Evolutionary conservation across 1,139 yeast genomes (phyloP), one percentile per base, ranked within the genome.

Genomic region (Candida dubliniensis): DNA sequence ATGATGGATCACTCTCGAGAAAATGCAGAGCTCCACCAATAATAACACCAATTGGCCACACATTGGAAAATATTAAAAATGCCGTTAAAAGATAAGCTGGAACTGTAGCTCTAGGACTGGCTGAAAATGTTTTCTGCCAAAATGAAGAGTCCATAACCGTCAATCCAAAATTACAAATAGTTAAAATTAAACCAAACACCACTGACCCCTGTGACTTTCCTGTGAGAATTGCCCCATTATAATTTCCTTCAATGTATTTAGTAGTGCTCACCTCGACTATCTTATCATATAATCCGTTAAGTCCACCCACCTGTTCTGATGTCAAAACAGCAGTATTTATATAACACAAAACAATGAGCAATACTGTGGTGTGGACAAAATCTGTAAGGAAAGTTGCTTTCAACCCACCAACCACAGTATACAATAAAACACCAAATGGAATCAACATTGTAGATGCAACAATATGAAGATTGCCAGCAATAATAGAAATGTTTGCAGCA

Each of bases 361-460:
- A 52, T 44, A 71, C 52, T 47, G 69, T 56, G n/a, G 72, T 55
- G 42, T 67, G 72, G 7, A 63, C 63, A 46, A 56, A 67, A 48
- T 67, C 72, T 18, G 72, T 67, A 37, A 67, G 60, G 44, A 69
- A 70, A 2, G 76, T 70, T 11, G 75, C 69, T 47, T 66, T 68
- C 45, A 71, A 59, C 2, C 76, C 76, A 23, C 74, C 75, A 45
- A 67, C 63, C n/a, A 65, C 56, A 2, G 76, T 69, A 49, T 67
- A 67, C 31, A 64, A 46, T 32, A 67, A 48, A 12, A 68, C 72
- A 4, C 71, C 71, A 50, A 67, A 63, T n/a, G 71, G 71, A 41
- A 67, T 63, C 41, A 68, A 57, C 60, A 65, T 56, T 8, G 67
- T 60, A 38, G 64, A 57, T 9, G 69, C 69, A 32, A 58, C 69